phyloP scores from a whole-genome alignment of 1,284 basidiomycete genomes.

The Waitea zeae region DNA sequence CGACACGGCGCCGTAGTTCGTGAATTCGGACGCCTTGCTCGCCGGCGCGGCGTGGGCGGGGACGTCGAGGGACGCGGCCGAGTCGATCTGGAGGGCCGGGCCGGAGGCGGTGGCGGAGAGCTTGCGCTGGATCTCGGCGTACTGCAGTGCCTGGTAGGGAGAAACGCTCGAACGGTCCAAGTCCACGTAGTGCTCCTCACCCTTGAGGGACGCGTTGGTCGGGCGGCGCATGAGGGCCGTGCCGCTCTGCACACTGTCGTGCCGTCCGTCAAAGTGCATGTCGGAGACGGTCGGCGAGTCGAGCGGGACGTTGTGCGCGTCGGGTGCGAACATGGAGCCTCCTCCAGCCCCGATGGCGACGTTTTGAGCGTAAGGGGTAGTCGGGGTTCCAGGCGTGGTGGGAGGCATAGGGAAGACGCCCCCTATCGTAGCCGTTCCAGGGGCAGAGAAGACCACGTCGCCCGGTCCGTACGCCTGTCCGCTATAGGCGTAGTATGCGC shows the following conservation, averaged over 20 bases:
- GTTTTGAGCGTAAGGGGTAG: slow-evolving; percentile 12
- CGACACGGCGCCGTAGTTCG: slow-evolving; percentile 4
- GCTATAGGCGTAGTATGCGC: slow-evolving; percentile 5
- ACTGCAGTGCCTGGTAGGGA: slow-evolving; percentile 56
- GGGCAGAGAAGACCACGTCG: slow-evolving; percentile 19
- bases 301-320: slow-evolving; percentile 11
- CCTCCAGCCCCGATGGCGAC: slow-evolving; percentile 11
- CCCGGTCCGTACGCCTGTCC: too few species aligned
- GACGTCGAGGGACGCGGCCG: slow-evolving; percentile 10
- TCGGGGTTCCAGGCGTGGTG: slow-evolving; percentile 15
- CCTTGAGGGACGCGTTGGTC: slow-evolving; percentile 3
- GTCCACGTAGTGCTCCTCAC: slow-evolving; percentile 34
- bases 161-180: slow-evolving; percentile 48
- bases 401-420: too few species aligned
- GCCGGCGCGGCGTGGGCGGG: slow-evolving; percentile 4
- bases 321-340: slow-evolving; percentile 8
- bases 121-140: slow-evolving; percentile 44
- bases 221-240: slow-evolving; percentile 1
- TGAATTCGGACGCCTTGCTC: slow-evolving; percentile 3
- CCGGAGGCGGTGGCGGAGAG: too few species aligned
- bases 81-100: slow-evolving; percentile 20
- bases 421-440: slow-evolving; percentile 16
- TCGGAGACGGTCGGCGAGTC: slow-evolving; percentile 6
- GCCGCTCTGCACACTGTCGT: slow-evolving; percentile 7
- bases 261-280: too few species aligned